Conservation (phyloP, 176 grass and related monocot species). For the bread wheat (Triticum aestivum) region IWGSC_CS_RefSeq_v2.1 NC_057801.1:614134244-614134743, state of each 20-base stretch:
- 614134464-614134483: background rate
- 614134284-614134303: constrained; percentile 87
- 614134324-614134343: constrained; percentile 38
- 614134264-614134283: constrained; percentile 80
- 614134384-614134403: constrained; percentile 17
- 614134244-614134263: constrained; percentile 50
- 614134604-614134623: constrained; percentile 74
- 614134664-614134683: constrained; percentile 32
- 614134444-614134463: constrained; percentile 33
- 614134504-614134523: constrained; percentile 71
- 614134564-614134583: constrained; percentile 66
- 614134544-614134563: constrained; percentile 54
- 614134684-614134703: constrained; percentile 5
- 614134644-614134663: constrained; percentile 52
- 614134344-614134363: constrained; percentile 8
- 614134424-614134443: constrained; percentile 24
- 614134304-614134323: constrained; percentile 59
- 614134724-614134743: constrained; percentile 38
- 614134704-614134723: constrained; percentile 56
- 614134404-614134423: constrained; percentile 15
- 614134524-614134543: constrained; percentile 52
- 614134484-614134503: constrained; percentile 28
- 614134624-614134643: constrained; percentile 46
- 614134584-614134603: constrained; percentile 56
- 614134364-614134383: constrained; percentile 17